Evolutionary conservation across 192 early-diverging fungal species (phyloP), one percentile per base, ranked within the genome.

Genomic region (Umbelopsis vinacea): DNA sequence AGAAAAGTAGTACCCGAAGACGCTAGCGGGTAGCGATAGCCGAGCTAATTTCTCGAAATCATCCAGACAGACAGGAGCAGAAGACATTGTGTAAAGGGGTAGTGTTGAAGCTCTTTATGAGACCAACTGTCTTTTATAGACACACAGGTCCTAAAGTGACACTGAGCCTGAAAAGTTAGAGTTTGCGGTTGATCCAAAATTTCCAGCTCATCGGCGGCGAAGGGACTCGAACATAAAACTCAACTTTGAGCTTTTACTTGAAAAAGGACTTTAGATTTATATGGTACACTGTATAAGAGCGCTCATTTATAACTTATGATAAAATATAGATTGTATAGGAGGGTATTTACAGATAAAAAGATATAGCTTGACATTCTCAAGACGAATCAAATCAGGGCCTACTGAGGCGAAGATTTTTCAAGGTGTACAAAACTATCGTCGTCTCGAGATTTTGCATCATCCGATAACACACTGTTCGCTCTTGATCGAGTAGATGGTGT

Each of bases 111-210:
- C n/a, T 50, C 14, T 5, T 6, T 50, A 10, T 50, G 40, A 43
- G 11, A 43, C 6, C 6, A 43, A 1, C 8, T 43, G 2, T 43
- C 40, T 43, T 43, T 4, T 43, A 43, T 43, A 43, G 40, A 43
- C 40, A 4, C 8, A 1, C 2, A 1, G 1, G 40, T 43, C 11
- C 8, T 7, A 12, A 43, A 12, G 0, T 43, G 40, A 12, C n/a
- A 50, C 57, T 63, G 26, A 11, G 57, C 57, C 29, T 35, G 57
- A 63, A 29, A 54, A 63, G 15, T 63, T 63, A 63, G 57, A 63
- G 57, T 63, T 63, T 63, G 33, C 29, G 57, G 57, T 63, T 63
- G 57, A 63, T 63, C 57, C 57, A 29, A 63, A 33, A 19, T 54
- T 26, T 22, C 11, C 23, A 54, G 26, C 12, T 3, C 15, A 22